Evolutionary conservation across 257 asterid genomes (phyloP), one percentile per base, ranked within the genome.

Genomic region (Orobanche coerulescens): DNA sequence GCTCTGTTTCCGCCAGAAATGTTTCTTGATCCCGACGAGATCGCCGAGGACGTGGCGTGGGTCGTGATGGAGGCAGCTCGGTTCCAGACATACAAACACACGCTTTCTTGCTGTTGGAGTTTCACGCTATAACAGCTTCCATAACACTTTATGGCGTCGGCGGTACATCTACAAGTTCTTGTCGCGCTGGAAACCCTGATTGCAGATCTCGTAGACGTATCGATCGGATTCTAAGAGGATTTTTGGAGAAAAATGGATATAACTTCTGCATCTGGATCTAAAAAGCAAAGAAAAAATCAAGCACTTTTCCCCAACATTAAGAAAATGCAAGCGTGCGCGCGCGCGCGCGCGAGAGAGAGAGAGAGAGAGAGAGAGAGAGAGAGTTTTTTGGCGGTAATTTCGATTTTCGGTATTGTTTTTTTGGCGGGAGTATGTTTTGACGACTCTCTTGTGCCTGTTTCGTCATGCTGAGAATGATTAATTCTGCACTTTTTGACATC

Each of bases 191-290:
- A 89, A 89, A 7, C 97, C 95, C 28, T 86, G 95, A 67, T 82
- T 86, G 80, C 97, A 89, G 89, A 89, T 89, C 94, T 89, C 97
- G 31, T 95, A 89, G 8, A 89, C 89, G 62, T 86, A 90, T 47
- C 92, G 84, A 69, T 90, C 97, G 19, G 95, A 90, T 74, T 90
- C 97, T 42, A 90, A 58, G 9, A 90, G 72, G 57, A 95, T 90
- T 53, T 84, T 86, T 0, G 97, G 97, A 0, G 97, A 90, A 0
- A 86, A 81, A n/a, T n/a, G 0, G 92, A 82, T 22, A 89, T 92
- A 66, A 86, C 97, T 54, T 90, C 94, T 20, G 97, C 97, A 68
- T 86, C 97, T 67, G 97, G 97, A 90, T 90, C 96, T 87, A 13
- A 31, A 18, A 10, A 26, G 5, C 31, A 26, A 5, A 26, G 5